Evolutionary conservation across 2,329 filamentous ascomycete species (phyloP).

Genomic region (Pseudovirgaria hyperparasitica): DNA sequence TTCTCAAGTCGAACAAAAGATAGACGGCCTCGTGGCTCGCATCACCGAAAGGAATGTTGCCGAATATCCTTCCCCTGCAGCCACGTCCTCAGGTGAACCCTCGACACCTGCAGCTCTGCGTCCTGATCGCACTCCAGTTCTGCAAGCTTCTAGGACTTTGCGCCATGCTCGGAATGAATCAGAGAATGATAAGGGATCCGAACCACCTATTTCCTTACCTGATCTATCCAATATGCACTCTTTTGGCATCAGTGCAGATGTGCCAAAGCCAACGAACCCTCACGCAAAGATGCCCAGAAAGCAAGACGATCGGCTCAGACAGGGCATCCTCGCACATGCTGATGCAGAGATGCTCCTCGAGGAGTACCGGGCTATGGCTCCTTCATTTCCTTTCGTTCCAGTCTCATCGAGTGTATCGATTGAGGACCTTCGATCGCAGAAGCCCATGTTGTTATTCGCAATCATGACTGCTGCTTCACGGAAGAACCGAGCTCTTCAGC

Average conservation of each 20-base stretch:
- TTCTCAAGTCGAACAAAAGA: constrained; percentile 21
- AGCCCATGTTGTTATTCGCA: constrained; percentile 20
- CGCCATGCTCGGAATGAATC: too few species aligned
- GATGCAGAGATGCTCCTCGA: constrained; percentile 15
- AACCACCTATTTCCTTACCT: too few species aligned
- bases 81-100: too few species aligned
- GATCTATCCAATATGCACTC: too few species aligned
- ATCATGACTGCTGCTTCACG: constrained; percentile 17
- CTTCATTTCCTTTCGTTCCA: constrained; percentile 19
- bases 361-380: constrained; percentile 16
- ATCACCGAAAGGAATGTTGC: too few species aligned
- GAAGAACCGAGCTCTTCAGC: constrained; percentile 14
- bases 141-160: too few species aligned
- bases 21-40: constrained; percentile 20
- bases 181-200: too few species aligned
- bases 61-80: too few species aligned
- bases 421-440: constrained; percentile 10
- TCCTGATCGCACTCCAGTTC: too few species aligned
- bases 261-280: constrained; percentile 1
- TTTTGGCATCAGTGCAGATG: constrained; percentile 10
- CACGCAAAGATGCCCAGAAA: constrained; percentile 9
- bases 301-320: constrained; percentile 10
- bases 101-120: too few species aligned
- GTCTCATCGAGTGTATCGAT: constrained; percentile 8
- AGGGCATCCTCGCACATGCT: constrained; percentile 10